phyloP scores from a whole-genome alignment of 192 early-diverging fungal species.

The Coemansia sp. region DNA sequence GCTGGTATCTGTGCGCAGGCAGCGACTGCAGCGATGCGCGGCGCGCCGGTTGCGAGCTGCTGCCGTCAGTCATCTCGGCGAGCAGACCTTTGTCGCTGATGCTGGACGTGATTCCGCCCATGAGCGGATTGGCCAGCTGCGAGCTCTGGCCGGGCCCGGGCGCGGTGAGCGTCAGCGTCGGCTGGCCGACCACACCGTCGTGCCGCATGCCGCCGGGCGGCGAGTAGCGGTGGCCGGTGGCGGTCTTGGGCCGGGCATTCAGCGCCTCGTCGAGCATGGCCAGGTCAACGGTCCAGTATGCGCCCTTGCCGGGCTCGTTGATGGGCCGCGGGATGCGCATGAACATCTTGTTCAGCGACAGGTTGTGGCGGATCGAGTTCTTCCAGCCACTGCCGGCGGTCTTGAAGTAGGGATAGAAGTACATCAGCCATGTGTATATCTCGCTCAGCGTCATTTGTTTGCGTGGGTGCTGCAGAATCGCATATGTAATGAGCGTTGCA shows the following conservation, averaged over 20 bases:
- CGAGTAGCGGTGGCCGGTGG: constrained; percentile 25
- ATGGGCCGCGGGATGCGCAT: constrained; percentile 71
- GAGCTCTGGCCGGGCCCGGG: not conserved
- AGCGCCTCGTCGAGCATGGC: constrained; percentile 33
- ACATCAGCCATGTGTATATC: constrained; percentile 77
- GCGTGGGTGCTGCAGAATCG: constrained; percentile 63
- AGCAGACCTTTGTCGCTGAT: constrained; percentile 39
- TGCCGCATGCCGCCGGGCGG: constrained; percentile 4
- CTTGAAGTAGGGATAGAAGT: constrained; percentile 74
- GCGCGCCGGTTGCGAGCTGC: constrained; percentile 3
- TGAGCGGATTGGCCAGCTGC: constrained; percentile 1
- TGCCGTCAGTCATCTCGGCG: not conserved
- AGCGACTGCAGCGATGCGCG: constrained; percentile 38
- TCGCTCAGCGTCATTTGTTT: constrained; percentile 76
- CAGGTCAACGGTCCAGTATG: constrained; percentile 76
- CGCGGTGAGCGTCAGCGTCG: constrained; percentile 1
- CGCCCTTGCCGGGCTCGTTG: constrained; percentile 83
- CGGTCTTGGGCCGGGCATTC: constrained; percentile 13
- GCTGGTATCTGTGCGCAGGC: constrained; percentile 34
- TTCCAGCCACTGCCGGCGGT: constrained; percentile 72
- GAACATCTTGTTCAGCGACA: constrained; percentile 80
- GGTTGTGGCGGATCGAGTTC: constrained; percentile 88
- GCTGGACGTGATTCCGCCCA: constrained; percentile 37
- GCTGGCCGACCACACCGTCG: not conserved
- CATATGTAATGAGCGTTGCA: constrained; percentile 76